Evolutionary conservation across 495 filamentous ascomycete genomes (phyloP).

Genomic region (Evernia prunastri): DNA sequence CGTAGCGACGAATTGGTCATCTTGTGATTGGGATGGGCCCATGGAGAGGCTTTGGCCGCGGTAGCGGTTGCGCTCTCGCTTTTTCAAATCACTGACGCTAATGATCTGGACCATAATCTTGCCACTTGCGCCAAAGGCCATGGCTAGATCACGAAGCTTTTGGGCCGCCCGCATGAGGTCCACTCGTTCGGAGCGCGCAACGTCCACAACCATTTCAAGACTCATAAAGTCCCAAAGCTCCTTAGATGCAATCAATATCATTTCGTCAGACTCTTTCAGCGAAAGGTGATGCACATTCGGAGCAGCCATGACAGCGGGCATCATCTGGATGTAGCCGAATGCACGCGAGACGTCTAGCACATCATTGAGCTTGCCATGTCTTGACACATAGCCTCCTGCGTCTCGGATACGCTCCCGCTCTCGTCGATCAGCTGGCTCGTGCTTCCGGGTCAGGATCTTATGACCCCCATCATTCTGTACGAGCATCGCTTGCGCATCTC

Average conservation of each 20-base stretch:
- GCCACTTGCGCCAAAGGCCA: slow-evolving; percentile 83
- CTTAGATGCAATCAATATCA: slow-evolving; percentile 81
- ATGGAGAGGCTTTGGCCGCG: slow-evolving; percentile 74
- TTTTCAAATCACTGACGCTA: slow-evolving; percentile 82
- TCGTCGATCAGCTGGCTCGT: slow-evolving; percentile 77
- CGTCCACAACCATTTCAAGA: slow-evolving; percentile 83
- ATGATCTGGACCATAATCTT: slow-evolving; percentile 99
- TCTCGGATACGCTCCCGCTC: slow-evolving; percentile 88
- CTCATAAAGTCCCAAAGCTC: slow-evolving; percentile 93
- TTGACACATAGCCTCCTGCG: slow-evolving; percentile 90
- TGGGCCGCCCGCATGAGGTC: slow-evolving; percentile 97
- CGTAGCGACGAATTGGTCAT: slow-evolving; percentile 60
- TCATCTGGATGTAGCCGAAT: slow-evolving; percentile 88
- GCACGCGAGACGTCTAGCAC: slow-evolving; percentile 83
- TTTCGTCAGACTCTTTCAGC: slow-evolving; percentile 85
- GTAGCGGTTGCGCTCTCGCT: slow-evolving; percentile 64
- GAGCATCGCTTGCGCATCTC: slow-evolving; percentile 89
- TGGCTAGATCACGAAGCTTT: slow-evolving; percentile 88
- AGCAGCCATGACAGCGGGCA: slow-evolving; percentile 88
- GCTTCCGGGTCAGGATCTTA: slow-evolving; percentile 76
- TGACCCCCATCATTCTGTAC: slow-evolving; percentile 79
- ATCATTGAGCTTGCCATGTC: slow-evolving; percentile 91
- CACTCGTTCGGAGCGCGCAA: slow-evolving; percentile 71
- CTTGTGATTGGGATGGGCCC: slow-evolving; percentile 60
- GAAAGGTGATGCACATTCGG: slow-evolving; percentile 73